phyloP scores from a whole-genome alignment of 345 rosid species.

The Sisymbrium irio region DNA sequence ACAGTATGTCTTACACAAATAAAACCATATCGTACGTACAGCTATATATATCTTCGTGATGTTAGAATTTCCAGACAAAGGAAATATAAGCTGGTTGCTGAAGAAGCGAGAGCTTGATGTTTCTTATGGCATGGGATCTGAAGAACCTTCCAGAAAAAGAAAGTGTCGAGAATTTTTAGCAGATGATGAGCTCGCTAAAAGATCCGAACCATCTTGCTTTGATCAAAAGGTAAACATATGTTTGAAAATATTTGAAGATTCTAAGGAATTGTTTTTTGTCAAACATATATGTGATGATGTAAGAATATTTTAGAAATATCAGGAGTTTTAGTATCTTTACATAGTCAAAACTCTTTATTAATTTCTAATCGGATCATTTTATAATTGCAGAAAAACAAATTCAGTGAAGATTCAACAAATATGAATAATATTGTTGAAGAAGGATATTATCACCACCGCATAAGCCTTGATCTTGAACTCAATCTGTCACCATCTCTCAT shows the following conservation, averaged over 20 bases:
- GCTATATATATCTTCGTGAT: background rate
- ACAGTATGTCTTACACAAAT: constrained; percentile 33
- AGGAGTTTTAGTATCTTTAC: too few species aligned
- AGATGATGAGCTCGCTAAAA: constrained; percentile 39
- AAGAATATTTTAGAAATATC: background rate
- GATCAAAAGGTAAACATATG: constrained; percentile 55
- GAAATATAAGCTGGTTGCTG: constrained; percentile 30
- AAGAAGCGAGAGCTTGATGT: constrained; percentile 27
- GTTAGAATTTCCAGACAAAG: constrained; percentile 35
- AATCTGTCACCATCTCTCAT: constrained; percentile 53
- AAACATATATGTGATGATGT: background rate
- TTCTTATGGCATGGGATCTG: constrained; percentile 28
- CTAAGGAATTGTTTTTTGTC: background rate
- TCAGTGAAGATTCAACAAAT: constrained; percentile 46
- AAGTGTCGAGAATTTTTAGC: constrained; percentile 39
- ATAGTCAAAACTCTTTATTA: too few species aligned
- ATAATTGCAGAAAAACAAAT: constrained; percentile 42
- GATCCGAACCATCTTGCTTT: constrained; percentile 52
- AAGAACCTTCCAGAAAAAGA: constrained; percentile 50
- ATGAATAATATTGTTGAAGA: constrained; percentile 38
- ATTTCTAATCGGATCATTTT: background rate
- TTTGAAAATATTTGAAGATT: background rate
- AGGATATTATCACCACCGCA: constrained; percentile 13
- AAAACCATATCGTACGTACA: constrained; percentile 32
- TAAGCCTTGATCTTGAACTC: constrained; percentile 71